A percentile compares a stretch with the other conserved stretches of the same genome.
These are phyloP conservation scores for Rhizophora apiculata DNA, from an alignment of 345 rosid genomes.

Conservation along the genomic window DNA sequence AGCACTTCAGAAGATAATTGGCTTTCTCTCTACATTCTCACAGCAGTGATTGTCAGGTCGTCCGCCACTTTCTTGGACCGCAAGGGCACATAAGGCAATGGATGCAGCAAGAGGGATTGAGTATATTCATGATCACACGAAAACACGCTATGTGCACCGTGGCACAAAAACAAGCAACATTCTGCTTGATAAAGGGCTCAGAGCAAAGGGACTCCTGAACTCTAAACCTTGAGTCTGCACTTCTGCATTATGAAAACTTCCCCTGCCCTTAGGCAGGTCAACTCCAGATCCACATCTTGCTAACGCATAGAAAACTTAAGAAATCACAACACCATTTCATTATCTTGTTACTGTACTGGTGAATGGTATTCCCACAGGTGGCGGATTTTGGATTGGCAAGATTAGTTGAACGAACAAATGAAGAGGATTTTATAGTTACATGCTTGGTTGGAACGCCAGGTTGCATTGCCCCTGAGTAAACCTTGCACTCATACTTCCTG, in stretches of 20 bases:
- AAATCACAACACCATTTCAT: too few species aligned
- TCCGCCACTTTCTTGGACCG: conserved; percentile 35
- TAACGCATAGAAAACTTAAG: too few species aligned
- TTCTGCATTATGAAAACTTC: not conserved
- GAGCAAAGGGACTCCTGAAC: conserved; percentile 30
- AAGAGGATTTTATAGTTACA: conserved; percentile 27
- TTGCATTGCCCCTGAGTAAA: conserved; percentile 41
- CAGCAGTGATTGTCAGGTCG: conserved; percentile 23
- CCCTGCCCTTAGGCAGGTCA: too few species aligned
- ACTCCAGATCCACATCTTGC: too few species aligned
- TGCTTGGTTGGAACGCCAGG: conserved; percentile 39
- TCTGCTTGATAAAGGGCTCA: conserved; percentile 33
- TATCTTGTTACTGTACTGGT: not conserved
- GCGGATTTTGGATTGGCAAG: conserved; percentile 41
- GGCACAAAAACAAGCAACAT: conserved; percentile 39
- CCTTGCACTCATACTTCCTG: not conserved
- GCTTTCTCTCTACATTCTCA: not conserved
- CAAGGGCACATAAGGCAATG: conserved; percentile 30
- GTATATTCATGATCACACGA: conserved; percentile 41
- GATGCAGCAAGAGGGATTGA: conserved; percentile 41
- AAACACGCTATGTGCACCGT: conserved; percentile 34
- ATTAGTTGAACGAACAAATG: conserved; percentile 32
- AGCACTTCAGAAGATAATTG: too few species aligned
- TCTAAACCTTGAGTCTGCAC: not conserved
- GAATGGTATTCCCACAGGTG: conserved; percentile 15